Evolutionary conservation across 2,329 filamentous ascomycete genomes (phyloP).

Genomic region (Ploettnerulaceae sp.): DNA sequence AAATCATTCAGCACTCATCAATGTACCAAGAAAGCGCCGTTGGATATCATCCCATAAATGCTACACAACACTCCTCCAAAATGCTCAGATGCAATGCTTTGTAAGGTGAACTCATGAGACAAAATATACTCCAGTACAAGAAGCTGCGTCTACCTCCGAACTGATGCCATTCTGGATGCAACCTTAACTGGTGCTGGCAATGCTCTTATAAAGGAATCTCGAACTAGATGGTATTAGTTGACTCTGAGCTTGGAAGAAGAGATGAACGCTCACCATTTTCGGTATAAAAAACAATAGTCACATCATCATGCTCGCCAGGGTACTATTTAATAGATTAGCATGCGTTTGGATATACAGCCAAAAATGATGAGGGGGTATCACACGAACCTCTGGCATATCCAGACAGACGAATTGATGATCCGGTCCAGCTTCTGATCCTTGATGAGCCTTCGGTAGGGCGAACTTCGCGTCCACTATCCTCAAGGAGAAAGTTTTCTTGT

Average conservation of each 20-base stretch:
- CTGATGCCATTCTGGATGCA: constrained; percentile 33
- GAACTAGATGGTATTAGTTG: constrained; percentile 25
- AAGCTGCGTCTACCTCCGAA: constrained; percentile 26
- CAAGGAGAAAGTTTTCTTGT: constrained; percentile 63
- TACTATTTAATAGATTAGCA: no score
- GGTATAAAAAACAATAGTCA: constrained; percentile 77
- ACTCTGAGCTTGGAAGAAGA: constrained; percentile 3
- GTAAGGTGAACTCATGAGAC: constrained; percentile 3
- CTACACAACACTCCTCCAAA: constrained; percentile 17
- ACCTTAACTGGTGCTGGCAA: constrained; percentile 34
- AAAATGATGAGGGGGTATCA: no score
- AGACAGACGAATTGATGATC: constrained; percentile 75
- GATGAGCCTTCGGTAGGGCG: constrained; percentile 60
- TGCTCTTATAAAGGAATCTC: constrained; percentile 28
- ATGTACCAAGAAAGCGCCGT: constrained; percentile 15
- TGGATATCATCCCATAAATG: constrained; percentile 22
- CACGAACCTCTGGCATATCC: constrained; percentile 84
- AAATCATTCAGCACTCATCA: background rate
- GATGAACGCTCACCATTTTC: constrained; percentile 43
- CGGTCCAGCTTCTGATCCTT: constrained; percentile 43
- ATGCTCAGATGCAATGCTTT: constrained; percentile 17
- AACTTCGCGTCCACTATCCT: constrained; percentile 90
- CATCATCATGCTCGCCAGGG: constrained; percentile 88
- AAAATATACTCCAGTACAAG: constrained; percentile 11
- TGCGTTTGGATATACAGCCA: no score